A percentile compares a stretch with the other conserved stretches of the same genome.
phyloP scores from a whole-genome alignment of 176 grass and related monocot genomes.

The Guadua angustifolia region DNA sequence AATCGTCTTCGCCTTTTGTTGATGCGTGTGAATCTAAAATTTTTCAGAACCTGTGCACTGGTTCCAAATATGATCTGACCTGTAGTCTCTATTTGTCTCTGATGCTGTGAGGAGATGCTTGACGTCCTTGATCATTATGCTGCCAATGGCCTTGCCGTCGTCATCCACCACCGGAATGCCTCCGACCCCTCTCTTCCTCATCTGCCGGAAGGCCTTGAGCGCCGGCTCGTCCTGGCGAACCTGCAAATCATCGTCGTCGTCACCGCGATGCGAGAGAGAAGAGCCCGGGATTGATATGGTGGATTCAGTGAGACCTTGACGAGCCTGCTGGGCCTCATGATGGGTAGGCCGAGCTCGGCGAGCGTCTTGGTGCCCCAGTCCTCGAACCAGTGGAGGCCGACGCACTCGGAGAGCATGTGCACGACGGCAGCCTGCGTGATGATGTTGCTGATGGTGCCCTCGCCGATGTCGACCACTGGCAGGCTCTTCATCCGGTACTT shows the following conservation, averaged over 20 bases:
- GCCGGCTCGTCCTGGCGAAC: slow-evolving; percentile 86
- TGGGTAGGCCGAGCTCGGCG: slow-evolving; percentile 74
- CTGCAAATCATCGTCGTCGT: slow-evolving; percentile 30
- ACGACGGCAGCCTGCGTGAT: slow-evolving; percentile 83
- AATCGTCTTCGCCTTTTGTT: not conserved
- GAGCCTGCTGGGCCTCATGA: slow-evolving; percentile 64
- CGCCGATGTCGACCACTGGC: slow-evolving; percentile 84
- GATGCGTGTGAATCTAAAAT: too few species aligned
- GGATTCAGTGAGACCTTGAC: slow-evolving; percentile 59
- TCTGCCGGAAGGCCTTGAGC: slow-evolving; percentile 83
- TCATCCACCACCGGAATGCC: slow-evolving; percentile 83
- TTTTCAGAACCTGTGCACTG: too few species aligned
- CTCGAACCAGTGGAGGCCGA: slow-evolving; percentile 91
- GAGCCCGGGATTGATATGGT: too few species aligned
- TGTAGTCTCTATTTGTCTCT: slow-evolving; percentile 80
- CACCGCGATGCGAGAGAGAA: not conserved
- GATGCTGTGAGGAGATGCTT: slow-evolving; percentile 86
- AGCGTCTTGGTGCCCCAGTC: slow-evolving; percentile 90
- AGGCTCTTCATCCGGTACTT: slow-evolving; percentile 99
- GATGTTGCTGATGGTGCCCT: slow-evolving; percentile 90
- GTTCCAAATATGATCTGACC: slow-evolving; percentile 34
- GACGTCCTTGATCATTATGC: slow-evolving; percentile 95
- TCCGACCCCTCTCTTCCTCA: slow-evolving; percentile 82
- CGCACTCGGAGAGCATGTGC: slow-evolving; percentile 97
- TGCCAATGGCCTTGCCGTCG: slow-evolving; percentile 66